These are phyloP conservation scores for Tieghemiomyces parasiticus DNA, from an alignment of 192 early-diverging fungal species.

Conservation along the genomic window DNA sequence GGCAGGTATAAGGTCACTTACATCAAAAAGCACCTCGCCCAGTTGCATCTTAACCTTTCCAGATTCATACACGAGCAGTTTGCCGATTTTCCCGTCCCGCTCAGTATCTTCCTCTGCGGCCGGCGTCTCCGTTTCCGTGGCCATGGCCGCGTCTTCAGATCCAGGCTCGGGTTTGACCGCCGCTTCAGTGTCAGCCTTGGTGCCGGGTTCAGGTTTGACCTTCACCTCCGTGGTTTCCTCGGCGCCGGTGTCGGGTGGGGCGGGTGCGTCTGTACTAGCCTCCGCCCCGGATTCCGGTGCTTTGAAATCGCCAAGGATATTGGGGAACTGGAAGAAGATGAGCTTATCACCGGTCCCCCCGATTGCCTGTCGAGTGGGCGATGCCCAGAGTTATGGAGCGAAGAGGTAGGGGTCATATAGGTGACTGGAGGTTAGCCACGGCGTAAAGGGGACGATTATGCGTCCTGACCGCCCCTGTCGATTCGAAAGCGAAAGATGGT, in stretches of 20 bases:
- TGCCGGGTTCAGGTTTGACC: neutral
- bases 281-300: neutral
- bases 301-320: neutral
- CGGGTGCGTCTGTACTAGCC: neutral
- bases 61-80: neutral
- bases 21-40: neutral
- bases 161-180: neutral
- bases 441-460: no score
- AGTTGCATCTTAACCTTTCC: neutral
- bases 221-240: neutral
- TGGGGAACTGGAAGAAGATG: neutral
- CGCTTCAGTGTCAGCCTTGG: neutral
- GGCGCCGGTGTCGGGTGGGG: neutral
- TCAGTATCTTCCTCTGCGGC: neutral
- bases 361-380: no score
- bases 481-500: no score
- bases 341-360: neutral
- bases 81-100: neutral
- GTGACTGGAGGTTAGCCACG: no score
- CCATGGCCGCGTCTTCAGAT: neutral
- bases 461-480: no score
- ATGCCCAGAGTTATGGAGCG: no score
- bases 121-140: neutral
- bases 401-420: no score
- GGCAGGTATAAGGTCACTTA: neutral